Evolutionary conservation across 2,329 filamentous ascomycete genomes (phyloP), one percentile per base, ranked within the genome.

Genomic region (Meredithiella fracta): DNA sequence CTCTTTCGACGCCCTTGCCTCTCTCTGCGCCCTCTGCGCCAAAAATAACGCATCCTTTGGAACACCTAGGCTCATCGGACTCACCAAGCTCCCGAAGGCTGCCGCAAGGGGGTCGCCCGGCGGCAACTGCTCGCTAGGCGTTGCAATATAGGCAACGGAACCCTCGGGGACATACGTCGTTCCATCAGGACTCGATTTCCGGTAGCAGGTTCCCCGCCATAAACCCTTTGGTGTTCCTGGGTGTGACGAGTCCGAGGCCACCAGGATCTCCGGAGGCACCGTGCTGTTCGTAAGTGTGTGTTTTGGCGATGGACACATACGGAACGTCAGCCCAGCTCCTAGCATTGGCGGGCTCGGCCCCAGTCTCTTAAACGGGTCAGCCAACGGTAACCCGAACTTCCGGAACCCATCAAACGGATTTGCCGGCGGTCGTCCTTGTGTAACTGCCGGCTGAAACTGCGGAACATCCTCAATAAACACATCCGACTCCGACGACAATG

Each of bases 291-390:
- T 52, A 20, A 54, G 31, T 15, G 89, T 94, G 55, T 82, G 79
- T 66, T 91, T 83, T 4, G 91, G 91, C 25, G 90, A 95, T 8
- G 77, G 75, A 65, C 88, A 95, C 65, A 78, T 79, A 34, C 88
- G 86, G 66, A 96, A 94, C 25, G 75, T 73, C 55, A 97, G 77
- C 61, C 94, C 85, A 57, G 74, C 71, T 56, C 91, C 91, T 9
- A 95, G 78, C 89, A 97, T 94, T 8, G 91, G 91, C 42, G 91
- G 91, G 59, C 80, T 81, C 62, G 75, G 72, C 22, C 72, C 72
- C 61, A 76, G 69, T 58, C 47, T 52, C 38, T 40, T 50, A 23
- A 51, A 51, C 3, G 52, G 53, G 8, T 59, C 57, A 3, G 42
- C 23, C 49, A 51, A 47, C 6, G 53, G 53, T 7, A 37, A n/a